Evolutionary conservation across 1,284 basidiomycete species (phyloP).

Genomic region (Naganishia cerealis): DNA sequence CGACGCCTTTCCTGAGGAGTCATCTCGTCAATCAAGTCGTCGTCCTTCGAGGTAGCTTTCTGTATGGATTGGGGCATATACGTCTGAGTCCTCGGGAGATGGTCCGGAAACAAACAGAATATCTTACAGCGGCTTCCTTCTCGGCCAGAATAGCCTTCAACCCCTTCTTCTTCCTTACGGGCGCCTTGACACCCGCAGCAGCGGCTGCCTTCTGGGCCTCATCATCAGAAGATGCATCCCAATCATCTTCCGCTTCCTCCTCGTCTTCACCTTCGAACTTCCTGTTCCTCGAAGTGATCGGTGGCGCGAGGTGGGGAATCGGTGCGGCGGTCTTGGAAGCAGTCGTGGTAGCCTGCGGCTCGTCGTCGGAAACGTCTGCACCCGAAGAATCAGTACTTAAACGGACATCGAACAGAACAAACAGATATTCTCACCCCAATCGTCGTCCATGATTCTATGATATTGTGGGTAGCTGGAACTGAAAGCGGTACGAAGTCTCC

Average conservation of each 20-base stretch:
- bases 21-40: conserved; percentile 72
- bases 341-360: conserved; percentile 54
- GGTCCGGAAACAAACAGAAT: neutral
- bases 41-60: conserved; percentile 58
- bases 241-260: conserved; percentile 79
- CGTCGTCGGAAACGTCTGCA: conserved; percentile 60
- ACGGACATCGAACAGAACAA: neutral
- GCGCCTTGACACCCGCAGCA: conserved; percentile 62
- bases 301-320: conserved; percentile 52
- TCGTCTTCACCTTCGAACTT: conserved; percentile 89
- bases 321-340: conserved; percentile 50
- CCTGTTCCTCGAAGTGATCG: conserved; percentile 59
- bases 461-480: neutral
- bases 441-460: conserved; percentile 24
- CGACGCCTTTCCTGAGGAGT: conserved; percentile 66
- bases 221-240: conserved; percentile 85
- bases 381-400: neutral
- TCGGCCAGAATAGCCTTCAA: conserved; percentile 85
- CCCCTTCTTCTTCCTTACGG: conserved; percentile 83
- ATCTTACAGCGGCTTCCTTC: conserved; percentile 65
- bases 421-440: conserved; percentile 5
- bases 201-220: conserved; percentile 60
- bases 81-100: neutral
- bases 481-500: neutral
- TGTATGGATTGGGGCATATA: neutral